Evolutionary conservation across 768 basidiomycete genomes (phyloP), one percentile per base, ranked within the genome.

Genomic region (Trametes punicea): DNA sequence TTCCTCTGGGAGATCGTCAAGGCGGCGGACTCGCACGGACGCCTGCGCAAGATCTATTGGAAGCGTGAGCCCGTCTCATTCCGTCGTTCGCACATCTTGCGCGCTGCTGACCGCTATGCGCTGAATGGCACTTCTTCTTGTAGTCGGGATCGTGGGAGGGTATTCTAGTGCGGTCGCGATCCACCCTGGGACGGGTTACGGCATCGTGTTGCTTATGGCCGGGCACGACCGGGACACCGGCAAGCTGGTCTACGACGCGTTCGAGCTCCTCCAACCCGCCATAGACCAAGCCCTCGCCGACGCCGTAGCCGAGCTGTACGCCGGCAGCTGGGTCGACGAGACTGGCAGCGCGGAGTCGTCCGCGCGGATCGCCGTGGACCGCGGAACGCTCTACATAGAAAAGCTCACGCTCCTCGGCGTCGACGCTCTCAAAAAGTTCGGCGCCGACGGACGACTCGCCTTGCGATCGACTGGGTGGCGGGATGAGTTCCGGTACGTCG

Each of bases 401-500:
- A 16, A 40, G 18, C 36, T 57, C n/a, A 33, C 31, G 13, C 44
- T 66, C 2, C 33, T 53, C 25, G 69, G 67, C 7, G 60, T 49
- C 13, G 52, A 59, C 18, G 52, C 33, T 18, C 51, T 55, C n/a
- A 44, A 45, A 41, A 40, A 20, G 6, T 33, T 56, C 23, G 57
- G 57, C 4, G 55, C 48, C 4, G 21, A 36, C 7, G 51, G 61
- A 4, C 46, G 62, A 3, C 46, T 66, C 21, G 64, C 64, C 6
- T 41, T 71, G 55, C 57, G 71, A 9, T 61, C 58, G 5, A 66
- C 66, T 11, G 64, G 57, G 40, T 46, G 65, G 18, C 53, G 56
- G 1, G 69, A 70, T 23, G 69, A 72, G 56, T 67, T 73, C 47
- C 56, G 72, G 70, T 71, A 46, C 18, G 69, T 55, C 4, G 4